Evolutionary conservation across 192 early-diverging fungal genomes (phyloP), one percentile per base, ranked within the genome.

Genomic region (Coemansia sp.): DNA sequence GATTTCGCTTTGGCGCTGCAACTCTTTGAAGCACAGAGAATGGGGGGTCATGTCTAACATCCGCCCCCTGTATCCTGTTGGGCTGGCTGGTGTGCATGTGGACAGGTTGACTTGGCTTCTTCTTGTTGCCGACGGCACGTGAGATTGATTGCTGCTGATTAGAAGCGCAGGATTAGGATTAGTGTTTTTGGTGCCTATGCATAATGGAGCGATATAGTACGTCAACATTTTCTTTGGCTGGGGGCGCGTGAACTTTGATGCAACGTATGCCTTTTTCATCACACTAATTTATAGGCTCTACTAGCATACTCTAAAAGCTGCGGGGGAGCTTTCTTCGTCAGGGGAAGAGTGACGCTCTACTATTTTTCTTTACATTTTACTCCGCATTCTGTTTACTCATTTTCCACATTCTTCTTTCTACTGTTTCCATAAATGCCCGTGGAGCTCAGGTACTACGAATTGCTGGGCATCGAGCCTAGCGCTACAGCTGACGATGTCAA

Each of bases 401-500:
- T 9, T 39, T 26, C 37, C 52, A 56, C 23, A 13, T 38, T 35
- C 7, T 12, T 14, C 26, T 18, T 47, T 38, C 23, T 28, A 25
- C 64, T 42, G 48, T 59, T 33, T 36, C 5, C 48, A 65, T 33
- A 16, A 18, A 82, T 82, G 79, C 66, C 67, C 31, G 57, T 41
- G 18, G 79, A 72, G n/a, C 56, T 62, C 62, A 66, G 66, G 25
- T 91, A 89, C 76, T 94, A 94, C 79, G 85, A 88, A 12, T 78
- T 87, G 58, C 84, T 94, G 12, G 89, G 86, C 11, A 76, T 93
- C 9, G 61, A 73, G 50, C 69, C 82, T 48, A 66, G 75, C 31
- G 91, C 91, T 3, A 67, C 83, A 25, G 83, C 86, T 10, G 86
- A 85, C 35, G 88, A 94, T 52, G 77, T 94, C 55, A 92, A 89